Base-by-base conservation (phyloP, 495 filamentous ascomycete species). In the Durotheca rogersii region DNA sequence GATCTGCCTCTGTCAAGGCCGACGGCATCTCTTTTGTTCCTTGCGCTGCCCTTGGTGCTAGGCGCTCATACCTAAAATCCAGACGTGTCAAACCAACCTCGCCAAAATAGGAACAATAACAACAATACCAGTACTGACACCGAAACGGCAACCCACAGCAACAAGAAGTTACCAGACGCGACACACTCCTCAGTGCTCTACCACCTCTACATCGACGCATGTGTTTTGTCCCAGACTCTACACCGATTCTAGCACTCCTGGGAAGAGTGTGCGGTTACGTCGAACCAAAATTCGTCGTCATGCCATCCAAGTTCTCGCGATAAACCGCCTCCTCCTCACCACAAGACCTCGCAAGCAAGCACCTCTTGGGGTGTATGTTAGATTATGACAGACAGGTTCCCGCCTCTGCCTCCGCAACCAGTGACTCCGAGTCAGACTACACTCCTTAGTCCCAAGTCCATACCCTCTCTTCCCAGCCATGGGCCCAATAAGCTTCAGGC, bases 341-440 rank as follows among this genome's bases (percentile, higher is more conserved):
- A n/a, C n/a, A 35, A 52, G 64, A 64, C 63, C 62, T 56, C 67
- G 53, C 64, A 65, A 52, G 71, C 64, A 66, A 57, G 66, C 64
- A 73, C 67, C 75, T 77, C 73, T 72, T 73, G 77, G 70, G 75
- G 72, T 71, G 67, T 72, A 77, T 77, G 48, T 53, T 83, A 81
- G 87, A 95, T 85, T 90, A 96, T 96, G 90, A 96, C 90, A 84
- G 90, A 95, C 77, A 86, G 74, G 77, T 77, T 77, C 74, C 80
- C 76, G 72, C 82, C 81, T 70, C 75, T 79, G 59, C 68, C 68
- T 57, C 76, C 77, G 70, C 76, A 73, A 66, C 70, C 73, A 72
- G 73, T 67, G 72, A 69, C 66, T 71, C 70, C 73, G 61, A 73
- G 67, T 69, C 77, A 73, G 68, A 56, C 67, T 60, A 59, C 64